Base-by-base conservation (phyloP, 2,329 filamentous ascomycete genomes). In the Aspergillus pseudotamarii region DNA sequence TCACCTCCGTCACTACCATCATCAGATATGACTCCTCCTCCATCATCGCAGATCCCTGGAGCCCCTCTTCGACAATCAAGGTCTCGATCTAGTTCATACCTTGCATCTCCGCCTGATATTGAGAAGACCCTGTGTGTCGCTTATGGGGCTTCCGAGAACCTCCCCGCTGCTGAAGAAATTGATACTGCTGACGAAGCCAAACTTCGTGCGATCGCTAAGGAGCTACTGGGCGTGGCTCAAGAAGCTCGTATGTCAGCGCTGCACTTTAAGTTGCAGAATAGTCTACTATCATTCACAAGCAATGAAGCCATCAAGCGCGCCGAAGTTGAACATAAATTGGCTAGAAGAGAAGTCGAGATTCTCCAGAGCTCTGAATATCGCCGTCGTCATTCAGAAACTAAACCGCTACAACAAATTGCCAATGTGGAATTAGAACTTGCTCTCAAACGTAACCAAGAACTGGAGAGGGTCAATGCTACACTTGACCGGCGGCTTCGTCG, bases 241-340 rank as follows among this genome's bases (percentile, higher is more conserved):
- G 88, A 91, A 68, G 84, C 87, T 61, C 92, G 95, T 72, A 94
- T 93, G 82, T 91, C 94, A 63, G 89, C 91, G 19, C 91, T 94
- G 36, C 94, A 97, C 76, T 91, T 95, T 81, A 96, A 95, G 79
- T 82, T 98, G 60, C 94, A 97, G 76, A 91, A 94, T 74, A 93
- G 90, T 70, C 86, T 97, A 73, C 85, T 96, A 32, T 89, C 87
- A 58, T 89, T 97, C 68, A 92, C 96, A 73, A 93, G 91, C 60
- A 89, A 90, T 56, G 93, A 96, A 69, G 90, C 93, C 34, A 87
- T 92, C 11, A 94, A 96, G 78, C 89, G 93, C 30, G 93, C 94
- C 69, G 91, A 89, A 41, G 94, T 97, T 6, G 94, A 97, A 78
- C 91, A 96, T 71, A 91, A 95, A 68, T 94, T 97, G 87, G 91